Conservation (phyloP, 495 filamentous ascomycete genomes). For the Penicillium lividum region DNA sequence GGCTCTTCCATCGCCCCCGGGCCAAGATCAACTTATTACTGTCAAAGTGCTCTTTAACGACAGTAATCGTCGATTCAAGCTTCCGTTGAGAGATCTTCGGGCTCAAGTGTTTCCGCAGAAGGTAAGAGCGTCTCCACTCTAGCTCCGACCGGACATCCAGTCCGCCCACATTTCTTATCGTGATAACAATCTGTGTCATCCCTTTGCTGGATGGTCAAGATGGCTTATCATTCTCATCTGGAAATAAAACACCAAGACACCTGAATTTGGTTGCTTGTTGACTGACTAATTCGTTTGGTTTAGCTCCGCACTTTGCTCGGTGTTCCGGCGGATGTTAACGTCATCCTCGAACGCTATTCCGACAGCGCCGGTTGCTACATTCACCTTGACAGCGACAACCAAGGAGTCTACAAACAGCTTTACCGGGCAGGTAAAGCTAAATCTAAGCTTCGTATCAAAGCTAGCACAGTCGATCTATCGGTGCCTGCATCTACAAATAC, state of each 20-base stretch:
- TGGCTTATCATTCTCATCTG: constrained; percentile 4
- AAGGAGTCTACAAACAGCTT: constrained; percentile 91
- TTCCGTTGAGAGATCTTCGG: constrained; percentile 83
- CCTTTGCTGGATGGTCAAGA: constrained; percentile 2
- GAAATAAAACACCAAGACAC: background rate
- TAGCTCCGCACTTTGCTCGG: constrained; percentile 76
- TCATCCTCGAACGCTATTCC: constrained; percentile 91
- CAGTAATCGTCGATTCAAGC: constrained; percentile 82
- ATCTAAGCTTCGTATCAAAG: constrained; percentile 90
- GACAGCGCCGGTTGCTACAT: constrained; percentile 86
- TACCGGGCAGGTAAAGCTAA: constrained; percentile 97
- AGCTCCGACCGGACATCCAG: constrained; percentile 34
- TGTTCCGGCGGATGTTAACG: constrained; percentile 65
- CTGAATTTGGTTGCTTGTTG: constrained; percentile 9
- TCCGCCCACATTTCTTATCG: constrained; percentile 28
- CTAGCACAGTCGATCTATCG: constrained; percentile 45
- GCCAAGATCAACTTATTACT: constrained; percentile 75
- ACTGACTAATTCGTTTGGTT: constrained; percentile 23
- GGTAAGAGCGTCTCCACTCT: constrained; percentile 61
- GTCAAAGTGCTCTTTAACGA: constrained; percentile 77
- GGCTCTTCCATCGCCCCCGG: constrained; percentile 31
- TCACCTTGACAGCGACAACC: constrained; percentile 73
- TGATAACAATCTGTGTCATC: constrained; percentile 15
- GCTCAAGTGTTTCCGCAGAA: constrained; percentile 74
- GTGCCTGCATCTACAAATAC: constrained; percentile 13